Evolutionary conservation across 2,329 filamentous ascomycete genomes (phyloP), one percentile per base, ranked within the genome.

Genomic region (Tothia fuscella): DNA sequence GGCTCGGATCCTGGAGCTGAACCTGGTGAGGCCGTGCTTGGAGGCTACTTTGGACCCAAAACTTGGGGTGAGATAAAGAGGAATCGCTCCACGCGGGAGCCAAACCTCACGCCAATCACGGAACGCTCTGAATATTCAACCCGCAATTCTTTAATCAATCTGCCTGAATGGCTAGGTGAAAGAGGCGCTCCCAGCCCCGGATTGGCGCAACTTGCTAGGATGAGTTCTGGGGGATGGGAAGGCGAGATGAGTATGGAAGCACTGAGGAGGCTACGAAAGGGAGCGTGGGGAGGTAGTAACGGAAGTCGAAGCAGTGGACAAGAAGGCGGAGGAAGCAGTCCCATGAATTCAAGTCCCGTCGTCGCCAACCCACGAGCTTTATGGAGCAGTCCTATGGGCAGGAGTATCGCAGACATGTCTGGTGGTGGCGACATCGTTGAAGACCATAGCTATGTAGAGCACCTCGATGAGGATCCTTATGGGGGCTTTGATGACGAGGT

Each of bases 71-170:
- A 44, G 26, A 28, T 44, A 14, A 26, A 34, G 10, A 24, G 42
- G n/a, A 25, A 44, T 21, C 16, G 31, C 7, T 28, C 21, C 17
- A 45, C 43, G 14, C 76, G 82, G 30, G 89, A 95, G 56, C 89
- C 91, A 1, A 95, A 91, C 52, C 66, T 98, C 36, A 96, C 91
- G 1, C 91, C 91, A 5, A 96, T 98, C 52, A 96, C 89, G 0
- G 91, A 96, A 58, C 76, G 88, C 10, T 93, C 85, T 45, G 91
- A 98, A 61, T 95, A 93, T 66, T 94, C 86, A 31, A 94, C 93
- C 45, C 78, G 91, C 33, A 96, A 95, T 56, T 93, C 84, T 1
- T 76, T 93, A 45, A 83, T 93, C 65, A 28, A 25, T 6, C 3
- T 33, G 9, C 38, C 29, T 13, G 25, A 32, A 16, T n/a, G n/a